These are phyloP conservation scores for Xylaria longipes DNA, from an alignment of 495 filamentous ascomycete species.

Conservation along the genomic window DNA sequence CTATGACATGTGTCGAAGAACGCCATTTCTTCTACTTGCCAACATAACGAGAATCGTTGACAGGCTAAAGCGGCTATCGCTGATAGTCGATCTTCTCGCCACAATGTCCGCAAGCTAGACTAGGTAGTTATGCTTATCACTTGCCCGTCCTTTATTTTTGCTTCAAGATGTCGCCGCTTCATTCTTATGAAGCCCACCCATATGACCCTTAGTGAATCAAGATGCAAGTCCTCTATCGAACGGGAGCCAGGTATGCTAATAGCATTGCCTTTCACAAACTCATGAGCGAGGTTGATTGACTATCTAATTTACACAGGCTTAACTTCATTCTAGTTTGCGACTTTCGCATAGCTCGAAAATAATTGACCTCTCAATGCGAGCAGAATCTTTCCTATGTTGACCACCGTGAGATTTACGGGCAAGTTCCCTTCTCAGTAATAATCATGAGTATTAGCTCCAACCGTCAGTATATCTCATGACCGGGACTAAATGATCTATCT, in stretches of 20 bases:
- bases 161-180: background rate
- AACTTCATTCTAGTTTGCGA: background rate
- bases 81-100: slow-evolving; percentile 1
- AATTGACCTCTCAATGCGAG: background rate
- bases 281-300: background rate
- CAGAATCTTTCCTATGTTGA: background rate
- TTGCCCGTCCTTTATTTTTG: background rate
- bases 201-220: background rate
- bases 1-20: background rate
- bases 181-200: background rate
- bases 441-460: background rate
- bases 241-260: background rate
- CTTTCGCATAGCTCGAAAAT: background rate
- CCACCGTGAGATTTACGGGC: background rate
- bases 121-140: background rate
- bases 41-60: background rate
- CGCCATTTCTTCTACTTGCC: background rate
- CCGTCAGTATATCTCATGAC: background rate
- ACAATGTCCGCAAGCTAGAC: background rate
- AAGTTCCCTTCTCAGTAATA: background rate
- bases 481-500: background rate
- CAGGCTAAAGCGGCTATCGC: slow-evolving; percentile 2
- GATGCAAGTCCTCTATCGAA: background rate
- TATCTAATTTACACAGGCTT: background rate
- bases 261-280: background rate